Evolutionary conservation across 345 rosid species (phyloP), one percentile per base, ranked within the genome.

Genomic region (Excoecaria agallocha): DNA sequence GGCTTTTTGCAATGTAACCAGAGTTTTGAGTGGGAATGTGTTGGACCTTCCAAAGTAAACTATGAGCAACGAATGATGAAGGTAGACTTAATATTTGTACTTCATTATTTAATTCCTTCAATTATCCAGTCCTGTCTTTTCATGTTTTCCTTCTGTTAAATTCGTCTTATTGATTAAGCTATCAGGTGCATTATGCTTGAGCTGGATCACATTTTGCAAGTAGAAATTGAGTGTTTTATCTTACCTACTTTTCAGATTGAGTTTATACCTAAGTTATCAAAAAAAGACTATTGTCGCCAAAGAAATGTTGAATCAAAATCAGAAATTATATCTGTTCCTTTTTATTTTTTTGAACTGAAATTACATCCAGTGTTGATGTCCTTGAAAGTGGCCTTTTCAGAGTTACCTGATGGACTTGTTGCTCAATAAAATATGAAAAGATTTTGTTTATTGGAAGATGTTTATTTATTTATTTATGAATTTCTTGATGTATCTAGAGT

Each of bases 1-100:
- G 99, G 99, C 75, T 89, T 91, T 80, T 79, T 86, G 65, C 91
- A 86, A 78, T 96, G 99, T 86, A 96, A 93, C 86, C 94, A 83
- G 80, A 96, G 86, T 79, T 96, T 96, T 74, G 96, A 88, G 71
- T 82, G 41, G 63, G 87, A 88, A 70, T 96, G 99, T 77, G 87
- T 91, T 72, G 98, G 99, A 73, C 99, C 98, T 72, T 90, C 98
- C 50, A 93, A 89, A 83, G 80, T 73, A 59, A 91, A 84, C 56
- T 95, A 95, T 19, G 92, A 96, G 78, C 90, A 84, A 46, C 96
- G 94, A 60, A 88, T 96, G 94, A 80, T 77, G 74, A 96, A 96
- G 97, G 99, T 96, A 52, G 79, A 63, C 57, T 24, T 20, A 41
- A 5, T 38, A 7, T 45, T 68, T 62, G 30, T 62, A 24, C 9